A percentile compares a stretch with the other conserved stretches of the same genome.
These are phyloP conservation scores for Erodium maritimum DNA, from an alignment of 345 rosid species.

Conservation along the genomic window DNA sequence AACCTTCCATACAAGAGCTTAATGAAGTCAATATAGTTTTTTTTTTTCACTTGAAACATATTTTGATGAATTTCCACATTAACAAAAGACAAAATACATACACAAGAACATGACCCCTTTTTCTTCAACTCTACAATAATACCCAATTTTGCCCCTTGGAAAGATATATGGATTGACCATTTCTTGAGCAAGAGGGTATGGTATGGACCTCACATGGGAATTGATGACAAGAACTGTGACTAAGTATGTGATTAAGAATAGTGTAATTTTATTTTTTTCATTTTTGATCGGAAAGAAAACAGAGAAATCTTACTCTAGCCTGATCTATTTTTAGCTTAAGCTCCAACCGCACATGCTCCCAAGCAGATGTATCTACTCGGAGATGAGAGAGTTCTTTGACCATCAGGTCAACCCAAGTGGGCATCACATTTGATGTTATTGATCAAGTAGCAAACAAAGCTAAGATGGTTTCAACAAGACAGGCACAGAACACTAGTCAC, in stretches of 20 bases:
- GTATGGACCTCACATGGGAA: background rate
- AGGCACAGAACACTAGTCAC: background rate
- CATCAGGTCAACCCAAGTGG: no score
- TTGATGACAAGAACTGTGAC: no score
- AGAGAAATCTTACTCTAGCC: no score
- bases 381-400: background rate
- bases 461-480: background rate
- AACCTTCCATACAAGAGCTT: background rate
- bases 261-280: no score
- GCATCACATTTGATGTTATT: background rate
- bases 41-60: background rate
- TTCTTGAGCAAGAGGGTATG: no score
- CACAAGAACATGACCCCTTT: background rate
- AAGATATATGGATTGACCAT: background rate
- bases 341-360: background rate
- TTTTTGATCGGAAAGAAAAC: no score
- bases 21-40: background rate
- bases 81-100: background rate
- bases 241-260: no score
- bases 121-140: background rate
- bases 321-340: no score
- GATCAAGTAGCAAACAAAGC: background rate
- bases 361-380: no score
- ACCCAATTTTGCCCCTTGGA: background rate
- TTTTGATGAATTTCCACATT: background rate